Conservation (phyloP, 1,284 basidiomycete species). For the Trichosporon faecale region DNA sequence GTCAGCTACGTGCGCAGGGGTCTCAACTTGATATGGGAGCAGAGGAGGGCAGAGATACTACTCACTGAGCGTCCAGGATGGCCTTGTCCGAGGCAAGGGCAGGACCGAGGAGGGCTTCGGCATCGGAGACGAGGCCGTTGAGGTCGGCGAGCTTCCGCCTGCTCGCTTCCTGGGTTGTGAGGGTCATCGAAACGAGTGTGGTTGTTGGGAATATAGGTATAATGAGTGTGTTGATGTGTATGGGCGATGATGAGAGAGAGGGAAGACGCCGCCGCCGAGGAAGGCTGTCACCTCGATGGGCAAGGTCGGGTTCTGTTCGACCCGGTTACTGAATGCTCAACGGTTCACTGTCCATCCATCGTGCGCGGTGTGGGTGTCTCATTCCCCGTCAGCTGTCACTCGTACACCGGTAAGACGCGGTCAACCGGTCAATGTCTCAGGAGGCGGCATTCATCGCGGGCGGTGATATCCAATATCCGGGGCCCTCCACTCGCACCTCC, state of each 20-base stretch:
- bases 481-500: background rate
- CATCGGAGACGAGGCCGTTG: slow-evolving; percentile 30
- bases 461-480: slow-evolving; percentile 1
- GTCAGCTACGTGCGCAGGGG: background rate
- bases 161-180: background rate
- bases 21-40: background rate
- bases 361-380: no score
- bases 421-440: background rate
- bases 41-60: background rate
- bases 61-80: slow-evolving; percentile 17
- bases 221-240: background rate
- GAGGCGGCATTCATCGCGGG: background rate
- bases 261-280: background rate
- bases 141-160: slow-evolving; percentile 29
- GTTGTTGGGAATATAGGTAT: background rate
- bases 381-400: no score
- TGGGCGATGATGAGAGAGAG: background rate
- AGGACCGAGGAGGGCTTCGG: slow-evolving; percentile 32
- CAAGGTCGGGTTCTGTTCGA: background rate
- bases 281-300: background rate
- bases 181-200: background rate
- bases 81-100: slow-evolving; percentile 32
- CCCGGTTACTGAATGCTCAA: background rate
- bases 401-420: background rate
- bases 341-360: no score